Conservation (phyloP, 192 early-diverging fungal genomes). For the Mycoemilia scoparia region DNA sequence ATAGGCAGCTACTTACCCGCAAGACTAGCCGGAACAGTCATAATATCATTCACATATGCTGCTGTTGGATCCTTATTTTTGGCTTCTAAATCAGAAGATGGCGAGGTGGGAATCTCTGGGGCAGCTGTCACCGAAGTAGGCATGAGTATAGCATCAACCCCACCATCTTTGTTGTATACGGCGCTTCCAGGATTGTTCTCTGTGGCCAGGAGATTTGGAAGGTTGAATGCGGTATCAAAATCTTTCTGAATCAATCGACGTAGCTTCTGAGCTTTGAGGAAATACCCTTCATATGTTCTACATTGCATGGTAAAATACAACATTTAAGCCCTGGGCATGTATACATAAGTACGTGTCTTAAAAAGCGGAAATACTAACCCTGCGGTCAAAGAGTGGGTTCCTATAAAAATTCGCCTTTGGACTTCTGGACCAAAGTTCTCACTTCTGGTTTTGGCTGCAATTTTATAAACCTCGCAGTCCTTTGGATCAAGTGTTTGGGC, state of each 20-base stretch:
- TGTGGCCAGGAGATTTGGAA: constrained; percentile 35
- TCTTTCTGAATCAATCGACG: constrained; percentile 59
- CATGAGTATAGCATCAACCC: constrained; percentile 61
- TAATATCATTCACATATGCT: constrained; percentile 69
- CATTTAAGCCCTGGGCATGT: background rate
- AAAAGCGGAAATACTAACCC: no score
- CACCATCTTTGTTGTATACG: no score
- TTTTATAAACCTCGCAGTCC: constrained; percentile 10
- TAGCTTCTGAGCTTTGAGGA: constrained; percentile 63
- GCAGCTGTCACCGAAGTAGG: constrained; percentile 60
- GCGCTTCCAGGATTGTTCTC: background rate
- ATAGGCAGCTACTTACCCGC: no score
- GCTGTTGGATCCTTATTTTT: constrained; percentile 19
- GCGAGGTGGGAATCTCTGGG: no score
- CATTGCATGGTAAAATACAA: constrained; percentile 6
- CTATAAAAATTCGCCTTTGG: constrained; percentile 63
- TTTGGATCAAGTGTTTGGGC: background rate
- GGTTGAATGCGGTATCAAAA: constrained; percentile 53
- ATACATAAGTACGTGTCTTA: no score
- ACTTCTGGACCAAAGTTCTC: constrained; percentile 68
- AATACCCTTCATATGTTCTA: constrained; percentile 51
- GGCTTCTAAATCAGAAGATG: no score
- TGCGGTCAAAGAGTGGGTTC: constrained; percentile 67
- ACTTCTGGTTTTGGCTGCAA: constrained; percentile 40
- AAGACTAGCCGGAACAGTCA: constrained; percentile 76